Base-by-base conservation (phyloP, 2,329 filamentous ascomycete genomes). In the Penicillium brasilianum region DNA sequence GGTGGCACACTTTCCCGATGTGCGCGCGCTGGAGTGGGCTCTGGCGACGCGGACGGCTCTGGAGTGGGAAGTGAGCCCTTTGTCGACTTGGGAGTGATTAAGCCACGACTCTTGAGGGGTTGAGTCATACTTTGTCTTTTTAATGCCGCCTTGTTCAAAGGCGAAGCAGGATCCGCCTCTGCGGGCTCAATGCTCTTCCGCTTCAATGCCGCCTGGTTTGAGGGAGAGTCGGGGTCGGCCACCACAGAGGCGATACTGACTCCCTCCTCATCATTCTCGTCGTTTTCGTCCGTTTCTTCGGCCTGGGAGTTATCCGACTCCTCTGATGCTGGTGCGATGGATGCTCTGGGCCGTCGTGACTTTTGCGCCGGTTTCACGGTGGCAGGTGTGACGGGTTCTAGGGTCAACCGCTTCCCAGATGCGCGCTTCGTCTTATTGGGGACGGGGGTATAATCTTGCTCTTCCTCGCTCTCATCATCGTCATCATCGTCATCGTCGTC, bases 401-500 rank as follows among this genome's bases (percentile, higher is more conserved):
- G 80, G 3, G 80, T 79, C 9, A 83, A 81, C 71, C 83, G 84
- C 60, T 83, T 79, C 65, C 85, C 80, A n/a, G 85, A 82, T 56
- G 85, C 82, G 62, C 88, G 85, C 65, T 84, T 82, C 50, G 80
- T 82, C 61, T 84, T 84, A 58, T 85, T 81, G 1, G 89, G 85
- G 51, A 89, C 90, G 2, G 92, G 92, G 48, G 90, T 90, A 71
- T 93, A 95, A 53, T 96, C 91, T 53, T 93, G 91, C 50, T 93
- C 90, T 65, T 91, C 90, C 53, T 90, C 86, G 30, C 89, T 83
- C 30, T 83, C 84, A 16, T 86, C 82, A 36, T 87, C 81, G 61
- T 85, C 83, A 71, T 87, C 81, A 61, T 85, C 83, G 71, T 87
- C 81, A 61, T 85, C 83, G 71, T 86, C 82, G 64, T 84, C 69